A percentile compares a stretch with the other conserved stretches of the same genome.
These are phyloP conservation scores for Kokia cookei DNA, from an alignment of 441 rosid species.

Conservation along the genomic window DNA sequence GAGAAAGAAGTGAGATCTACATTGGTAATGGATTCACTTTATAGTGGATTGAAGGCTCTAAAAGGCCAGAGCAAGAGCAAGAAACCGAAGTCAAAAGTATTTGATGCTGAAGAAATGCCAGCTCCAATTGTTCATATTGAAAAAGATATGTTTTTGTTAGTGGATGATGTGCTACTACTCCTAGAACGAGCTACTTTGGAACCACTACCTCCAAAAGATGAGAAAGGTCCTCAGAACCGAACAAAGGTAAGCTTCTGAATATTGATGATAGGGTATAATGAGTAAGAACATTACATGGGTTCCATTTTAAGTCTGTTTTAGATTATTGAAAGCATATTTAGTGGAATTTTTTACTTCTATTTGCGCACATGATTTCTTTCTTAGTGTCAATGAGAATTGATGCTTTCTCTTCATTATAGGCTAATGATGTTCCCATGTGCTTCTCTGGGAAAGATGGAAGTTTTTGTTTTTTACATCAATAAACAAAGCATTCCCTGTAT, in stretches of 20 bases:
- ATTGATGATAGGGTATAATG: not conserved
- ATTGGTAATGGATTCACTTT: conserved; percentile 95
- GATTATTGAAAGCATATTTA: not conserved
- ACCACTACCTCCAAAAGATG: conserved; percentile 87
- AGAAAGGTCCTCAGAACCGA: conserved; percentile 81
- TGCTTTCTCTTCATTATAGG: not conserved
- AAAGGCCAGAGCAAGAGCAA: conserved; percentile 69
- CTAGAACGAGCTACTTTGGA: conserved; percentile 79
- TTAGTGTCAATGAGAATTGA: not conserved
- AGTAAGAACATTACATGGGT: not conserved
- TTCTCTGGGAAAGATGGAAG: not conserved
- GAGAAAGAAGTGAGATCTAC: conserved; percentile 98
- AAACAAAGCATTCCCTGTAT: not conserved
- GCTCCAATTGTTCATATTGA: conserved; percentile 80
- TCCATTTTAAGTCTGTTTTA: not conserved
- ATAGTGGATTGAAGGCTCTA: conserved; percentile 88
- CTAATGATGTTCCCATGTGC: not conserved
- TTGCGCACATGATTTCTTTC: not conserved
- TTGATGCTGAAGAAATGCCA: conserved; percentile 67
- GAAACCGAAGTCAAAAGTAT: conserved; percentile 52
- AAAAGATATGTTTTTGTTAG: conserved; percentile 77
- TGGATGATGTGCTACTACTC: conserved; percentile 77
- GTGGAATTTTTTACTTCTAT: not conserved
- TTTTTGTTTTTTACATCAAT: not conserved
- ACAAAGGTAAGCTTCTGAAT: conserved; percentile 49